Percentiles rank a stretch among this genome's conserved stretches.
Evolutionary conservation across 225 moss, liverwort and hornwort genomes (phyloP).

Genomic region (Sphagnum tenellum): DNA sequence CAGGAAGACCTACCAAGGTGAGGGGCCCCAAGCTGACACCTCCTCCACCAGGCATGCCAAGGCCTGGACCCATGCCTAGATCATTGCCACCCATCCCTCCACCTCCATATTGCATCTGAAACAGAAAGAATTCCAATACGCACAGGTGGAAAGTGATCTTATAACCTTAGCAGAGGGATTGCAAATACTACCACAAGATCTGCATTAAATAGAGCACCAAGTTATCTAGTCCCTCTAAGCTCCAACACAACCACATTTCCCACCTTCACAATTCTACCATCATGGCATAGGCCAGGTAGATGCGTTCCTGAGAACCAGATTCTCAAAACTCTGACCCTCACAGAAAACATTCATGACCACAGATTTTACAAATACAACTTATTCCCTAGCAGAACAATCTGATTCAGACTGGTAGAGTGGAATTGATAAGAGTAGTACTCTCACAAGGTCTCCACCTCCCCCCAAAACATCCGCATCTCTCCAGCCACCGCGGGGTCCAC

Average conservation of each 20-base stretch:
- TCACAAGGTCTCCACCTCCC: slow-evolving; percentile 89
- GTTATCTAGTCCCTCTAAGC: neutral
- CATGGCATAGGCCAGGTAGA: too few species aligned
- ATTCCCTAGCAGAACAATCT: neutral
- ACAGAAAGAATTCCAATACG: slow-evolving; percentile 5
- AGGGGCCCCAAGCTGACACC: slow-evolving; percentile 68
- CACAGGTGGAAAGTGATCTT: neutral
- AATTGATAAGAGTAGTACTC: slow-evolving; percentile 6
- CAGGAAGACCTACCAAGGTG: slow-evolving; percentile 64
- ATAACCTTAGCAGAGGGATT: neutral
- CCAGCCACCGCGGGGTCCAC: slow-evolving; percentile 74
- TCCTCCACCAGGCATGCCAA: slow-evolving; percentile 77
- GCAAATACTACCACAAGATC: neutral
- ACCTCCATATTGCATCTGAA: slow-evolving; percentile 90
- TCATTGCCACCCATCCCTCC: slow-evolving; percentile 72
- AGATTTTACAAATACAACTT: neutral
- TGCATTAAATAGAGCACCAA: neutral
- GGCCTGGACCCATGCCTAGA: slow-evolving; percentile 84
- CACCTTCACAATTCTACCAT: neutral
- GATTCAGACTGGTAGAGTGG: neutral
- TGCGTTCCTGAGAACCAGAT: too few species aligned
- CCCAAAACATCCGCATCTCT: slow-evolving; percentile 89
- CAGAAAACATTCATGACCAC: neutral
- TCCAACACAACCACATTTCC: neutral
- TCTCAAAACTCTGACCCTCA: neutral